phyloP scores from a whole-genome alignment of 805 yeast species.

The Scheffersomyces lignosus region DNA sequence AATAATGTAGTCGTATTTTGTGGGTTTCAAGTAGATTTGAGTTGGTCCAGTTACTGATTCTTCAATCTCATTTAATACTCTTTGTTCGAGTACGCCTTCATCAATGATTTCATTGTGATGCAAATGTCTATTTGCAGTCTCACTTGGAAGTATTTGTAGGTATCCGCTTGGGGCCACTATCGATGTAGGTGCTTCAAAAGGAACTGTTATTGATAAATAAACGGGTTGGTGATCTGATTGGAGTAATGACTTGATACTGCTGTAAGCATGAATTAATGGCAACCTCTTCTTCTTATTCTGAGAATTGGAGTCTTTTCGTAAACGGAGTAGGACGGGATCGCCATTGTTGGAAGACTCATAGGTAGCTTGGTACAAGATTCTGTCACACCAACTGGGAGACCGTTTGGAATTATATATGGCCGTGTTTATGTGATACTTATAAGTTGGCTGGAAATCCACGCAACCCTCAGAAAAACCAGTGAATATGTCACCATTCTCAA shows the following conservation, averaged over 20 bases:
- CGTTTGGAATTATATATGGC: constrained; percentile 58
- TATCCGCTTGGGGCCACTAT: constrained; percentile 29
- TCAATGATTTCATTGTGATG: constrained; percentile 3
- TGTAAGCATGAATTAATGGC: constrained; percentile 43
- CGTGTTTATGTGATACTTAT: constrained; percentile 59
- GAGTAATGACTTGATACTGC: constrained; percentile 45
- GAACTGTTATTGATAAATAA: constrained; percentile 48
- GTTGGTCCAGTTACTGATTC: constrained; percentile 40
- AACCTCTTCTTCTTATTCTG: constrained; percentile 3
- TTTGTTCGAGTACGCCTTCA: constrained; percentile 8
- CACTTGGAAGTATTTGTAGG: constrained; percentile 25
- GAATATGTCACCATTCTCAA: constrained; percentile 46
- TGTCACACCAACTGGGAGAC: constrained; percentile 88
- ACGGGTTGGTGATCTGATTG: constrained; percentile 87
- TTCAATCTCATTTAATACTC: constrained; percentile 8
- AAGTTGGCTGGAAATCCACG: constrained; percentile 77
- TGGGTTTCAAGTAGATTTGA: constrained; percentile 35
- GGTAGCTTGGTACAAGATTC: constrained; percentile 63
- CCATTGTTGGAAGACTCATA: constrained; percentile 14
- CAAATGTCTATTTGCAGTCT: constrained; percentile 1
- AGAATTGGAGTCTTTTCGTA: neutral
- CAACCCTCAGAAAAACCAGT: constrained; percentile 65
- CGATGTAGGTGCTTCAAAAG: constrained; percentile 39
- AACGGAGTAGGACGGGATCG: neutral
- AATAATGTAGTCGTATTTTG: constrained; percentile 27